These are phyloP conservation scores for Mucor saturninus DNA, from an alignment of 371 early-diverging fungal genomes.

Conservation along the genomic window DNA sequence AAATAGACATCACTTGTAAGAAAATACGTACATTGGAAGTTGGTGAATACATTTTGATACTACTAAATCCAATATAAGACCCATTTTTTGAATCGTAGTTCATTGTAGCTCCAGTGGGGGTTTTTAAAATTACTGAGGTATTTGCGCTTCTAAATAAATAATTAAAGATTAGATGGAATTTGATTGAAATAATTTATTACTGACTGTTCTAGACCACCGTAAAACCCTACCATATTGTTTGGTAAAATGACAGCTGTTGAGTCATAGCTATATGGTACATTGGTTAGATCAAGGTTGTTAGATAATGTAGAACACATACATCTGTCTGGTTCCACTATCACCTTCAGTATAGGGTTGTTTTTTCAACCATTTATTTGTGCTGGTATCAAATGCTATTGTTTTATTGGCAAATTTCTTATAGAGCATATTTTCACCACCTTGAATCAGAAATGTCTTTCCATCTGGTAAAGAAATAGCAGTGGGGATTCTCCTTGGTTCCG, in stretches of 20 bases:
- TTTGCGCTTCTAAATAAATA: not conserved
- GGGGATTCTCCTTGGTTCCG: not conserved
- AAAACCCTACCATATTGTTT: constrained; percentile 5
- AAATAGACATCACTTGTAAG: too few relatives aligned
- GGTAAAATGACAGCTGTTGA: constrained; percentile 5
- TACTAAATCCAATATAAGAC: not conserved
- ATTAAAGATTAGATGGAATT: too few relatives aligned
- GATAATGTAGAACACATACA: not conserved
- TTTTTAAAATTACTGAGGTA: not conserved
- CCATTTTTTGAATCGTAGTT: not conserved
- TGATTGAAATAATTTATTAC: not conserved
- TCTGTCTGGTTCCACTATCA: not conserved
- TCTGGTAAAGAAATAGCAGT: not conserved
- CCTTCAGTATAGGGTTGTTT: not conserved
- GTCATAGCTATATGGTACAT: not conserved
- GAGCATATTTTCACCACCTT: not conserved
- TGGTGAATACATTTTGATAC: not conserved
- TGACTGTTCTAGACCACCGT: constrained; percentile 13
- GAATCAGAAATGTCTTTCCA: not conserved
- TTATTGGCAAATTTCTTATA: not conserved
- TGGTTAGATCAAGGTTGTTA: too few relatives aligned
- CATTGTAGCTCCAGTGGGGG: not conserved
- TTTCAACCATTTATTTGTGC: constrained; percentile 3
- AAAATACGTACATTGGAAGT: not conserved
- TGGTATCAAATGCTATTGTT: constrained; percentile 8